Conservation (phyloP, 192 early-diverging fungal genomes). For the Oehlia diaphana region DNA sequence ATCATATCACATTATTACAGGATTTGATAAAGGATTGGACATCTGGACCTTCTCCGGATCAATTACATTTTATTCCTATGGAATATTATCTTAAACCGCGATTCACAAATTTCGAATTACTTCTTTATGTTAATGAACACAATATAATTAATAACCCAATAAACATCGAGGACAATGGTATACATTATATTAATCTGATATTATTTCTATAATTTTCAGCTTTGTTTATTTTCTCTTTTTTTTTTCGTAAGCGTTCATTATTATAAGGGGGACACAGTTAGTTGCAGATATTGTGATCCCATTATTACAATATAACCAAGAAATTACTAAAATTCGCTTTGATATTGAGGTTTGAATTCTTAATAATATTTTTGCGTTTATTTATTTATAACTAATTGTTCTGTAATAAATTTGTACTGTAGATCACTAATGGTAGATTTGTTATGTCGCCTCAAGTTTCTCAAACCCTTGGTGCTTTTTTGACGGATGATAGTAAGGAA, state of each 20-base stretch:
- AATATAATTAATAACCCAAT: conserved; percentile 77
- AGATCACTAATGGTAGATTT: conserved; percentile 51
- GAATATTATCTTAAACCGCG: conserved; percentile 58
- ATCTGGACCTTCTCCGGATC: conserved; percentile 49
- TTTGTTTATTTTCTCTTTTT: conserved; percentile 17
- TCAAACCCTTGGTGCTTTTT: conserved; percentile 65
- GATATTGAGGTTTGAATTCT: conserved; percentile 46
- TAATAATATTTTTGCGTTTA: background rate
- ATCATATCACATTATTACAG: conserved; percentile 74
- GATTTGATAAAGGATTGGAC: conserved; percentile 73
- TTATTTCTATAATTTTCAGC: conserved; percentile 5
- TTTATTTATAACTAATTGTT: background rate
- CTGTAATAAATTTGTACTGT: background rate
- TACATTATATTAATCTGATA: conserved; percentile 8
- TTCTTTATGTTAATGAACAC: conserved; percentile 71
- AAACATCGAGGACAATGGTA: conserved; percentile 73
- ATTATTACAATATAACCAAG: conserved; percentile 58
- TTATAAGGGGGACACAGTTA: conserved; percentile 44
- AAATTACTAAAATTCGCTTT: conserved; percentile 53
- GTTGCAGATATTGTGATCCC: conserved; percentile 49
- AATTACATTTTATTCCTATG: conserved; percentile 69
- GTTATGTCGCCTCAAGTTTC: conserved; percentile 58
- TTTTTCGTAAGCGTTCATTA: conserved; percentile 39
- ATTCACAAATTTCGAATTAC: conserved; percentile 53
- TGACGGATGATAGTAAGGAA: conserved; percentile 50